phyloP scores from a whole-genome alignment of 2,329 filamentous ascomycete species.

The Bipolaris gigantea region DNA sequence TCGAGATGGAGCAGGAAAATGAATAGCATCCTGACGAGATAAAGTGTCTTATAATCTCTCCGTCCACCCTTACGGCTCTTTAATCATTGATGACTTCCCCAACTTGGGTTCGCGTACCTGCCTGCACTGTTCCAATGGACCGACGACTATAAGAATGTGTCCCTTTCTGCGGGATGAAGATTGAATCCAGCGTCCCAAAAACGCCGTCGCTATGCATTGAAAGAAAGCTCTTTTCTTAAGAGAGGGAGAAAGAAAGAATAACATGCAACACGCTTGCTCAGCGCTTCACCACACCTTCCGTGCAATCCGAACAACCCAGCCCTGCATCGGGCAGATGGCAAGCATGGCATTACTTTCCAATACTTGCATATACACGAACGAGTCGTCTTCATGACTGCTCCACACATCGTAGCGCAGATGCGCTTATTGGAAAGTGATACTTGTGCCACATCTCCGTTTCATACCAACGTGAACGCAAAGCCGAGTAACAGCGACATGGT shows the following conservation, averaged over 20 bases:
- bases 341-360: too few relatives aligned
- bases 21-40: neutral
- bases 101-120: neutral
- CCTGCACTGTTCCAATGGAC: too few relatives aligned
- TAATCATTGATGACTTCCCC: neutral
- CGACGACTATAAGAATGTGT: too few relatives aligned
- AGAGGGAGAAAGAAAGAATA: neutral
- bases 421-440: neutral
- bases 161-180: too few relatives aligned
- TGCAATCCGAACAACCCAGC: neutral
- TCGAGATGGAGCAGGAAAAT: constrained; percentile 29
- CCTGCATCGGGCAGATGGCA: too few relatives aligned
- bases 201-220: constrained; percentile 2
- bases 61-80: neutral
- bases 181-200: neutral
- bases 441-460: neutral
- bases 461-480: neutral
- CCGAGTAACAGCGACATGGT: neutral
- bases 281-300: neutral
- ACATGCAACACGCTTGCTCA: neutral
- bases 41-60: neutral
- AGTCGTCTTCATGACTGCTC: too few relatives aligned
- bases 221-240: neutral
- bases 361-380: too few relatives aligned
- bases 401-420: too few relatives aligned